Evolutionary conservation across 2,329 filamentous ascomycete species (phyloP).

Genomic region (Fusarium nematophilum): DNA sequence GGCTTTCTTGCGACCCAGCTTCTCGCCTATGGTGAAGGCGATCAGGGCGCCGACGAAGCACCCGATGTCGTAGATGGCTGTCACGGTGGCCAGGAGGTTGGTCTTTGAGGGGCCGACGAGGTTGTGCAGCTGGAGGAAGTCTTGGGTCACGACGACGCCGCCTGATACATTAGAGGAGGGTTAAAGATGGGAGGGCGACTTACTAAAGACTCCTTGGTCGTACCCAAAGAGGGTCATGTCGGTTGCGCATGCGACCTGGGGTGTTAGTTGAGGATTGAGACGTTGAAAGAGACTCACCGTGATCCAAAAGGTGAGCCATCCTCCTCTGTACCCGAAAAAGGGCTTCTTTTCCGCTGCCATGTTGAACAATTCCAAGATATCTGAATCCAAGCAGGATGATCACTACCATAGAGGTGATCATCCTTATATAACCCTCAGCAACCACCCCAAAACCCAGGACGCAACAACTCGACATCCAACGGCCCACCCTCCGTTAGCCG

Average conservation of each 20-base stretch:
- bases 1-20: constrained; percentile 20
- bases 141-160: constrained; percentile 22
- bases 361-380: neutral
- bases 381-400: neutral
- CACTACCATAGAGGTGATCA: too few relatives aligned
- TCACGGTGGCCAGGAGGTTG: constrained; percentile 24
- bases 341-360: constrained; percentile 8
- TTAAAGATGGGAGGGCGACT: too few relatives aligned
- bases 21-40: constrained; percentile 22
- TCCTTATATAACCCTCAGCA: constrained; percentile 2
- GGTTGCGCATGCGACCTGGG: constrained; percentile 20
- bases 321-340: constrained; percentile 24
- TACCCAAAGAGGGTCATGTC: constrained; percentile 29
- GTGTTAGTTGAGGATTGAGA: neutral
- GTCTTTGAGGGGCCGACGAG: constrained; percentile 21
- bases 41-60: constrained; percentile 25
- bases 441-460: too few relatives aligned
- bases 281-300: neutral
- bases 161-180: constrained; percentile 11
- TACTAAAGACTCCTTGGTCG: constrained; percentile 21
- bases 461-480: too few relatives aligned
- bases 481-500: constrained; percentile 10
- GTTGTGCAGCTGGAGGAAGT: constrained; percentile 26
- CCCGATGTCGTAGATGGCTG: constrained; percentile 27
- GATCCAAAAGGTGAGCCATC: constrained; percentile 31